A percentile compares a stretch with the other conserved stretches of the same genome.
Conservation (phyloP, 148 eudicot species). For the Persicaria maculosa region DNA sequence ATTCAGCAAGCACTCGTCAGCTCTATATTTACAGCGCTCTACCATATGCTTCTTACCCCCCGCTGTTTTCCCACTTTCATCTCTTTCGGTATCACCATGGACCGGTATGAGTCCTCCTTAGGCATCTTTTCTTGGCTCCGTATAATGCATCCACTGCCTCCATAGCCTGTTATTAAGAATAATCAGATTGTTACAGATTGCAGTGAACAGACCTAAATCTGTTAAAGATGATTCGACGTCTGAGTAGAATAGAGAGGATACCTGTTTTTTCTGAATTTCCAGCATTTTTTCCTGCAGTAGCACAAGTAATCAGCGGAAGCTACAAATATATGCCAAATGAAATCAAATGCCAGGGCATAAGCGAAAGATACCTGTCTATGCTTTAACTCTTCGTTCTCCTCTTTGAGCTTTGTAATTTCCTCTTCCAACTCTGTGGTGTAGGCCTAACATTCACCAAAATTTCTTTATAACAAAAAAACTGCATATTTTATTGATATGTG, state of each 20-base stretch:
- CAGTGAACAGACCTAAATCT: neutral
- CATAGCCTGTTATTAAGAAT: conserved; percentile 29
- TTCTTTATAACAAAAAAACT: too few species aligned
- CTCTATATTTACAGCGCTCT: neutral
- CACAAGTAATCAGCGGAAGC: neutral
- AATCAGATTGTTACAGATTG: neutral
- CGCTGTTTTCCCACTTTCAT: neutral
- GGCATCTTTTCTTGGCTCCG: conserved; percentile 48
- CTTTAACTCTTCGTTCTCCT: conserved; percentile 55
- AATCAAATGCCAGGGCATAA: neutral
- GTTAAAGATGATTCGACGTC: neutral
- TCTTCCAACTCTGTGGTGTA: conserved; percentile 84
- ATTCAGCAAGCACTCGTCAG: neutral
- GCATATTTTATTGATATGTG: too few species aligned
- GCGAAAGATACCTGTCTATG: conserved; percentile 53
- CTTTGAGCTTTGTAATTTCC: conserved; percentile 76
- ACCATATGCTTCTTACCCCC: neutral
- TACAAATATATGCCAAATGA: neutral
- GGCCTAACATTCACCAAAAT: conserved; percentile 41
- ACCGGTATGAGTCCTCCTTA: conserved; percentile 77
- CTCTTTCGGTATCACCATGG: conserved; percentile 42
- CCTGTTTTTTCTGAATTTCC: conserved; percentile 92
- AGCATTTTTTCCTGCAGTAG: conserved; percentile 55
- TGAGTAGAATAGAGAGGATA: conserved; percentile 11
- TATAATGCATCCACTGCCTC: conserved; percentile 49